Evolutionary conservation across 352 stramenopile genomes (phyloP), one percentile per base, ranked within the genome.

Genomic region (Globisporangium parvum): DNA sequence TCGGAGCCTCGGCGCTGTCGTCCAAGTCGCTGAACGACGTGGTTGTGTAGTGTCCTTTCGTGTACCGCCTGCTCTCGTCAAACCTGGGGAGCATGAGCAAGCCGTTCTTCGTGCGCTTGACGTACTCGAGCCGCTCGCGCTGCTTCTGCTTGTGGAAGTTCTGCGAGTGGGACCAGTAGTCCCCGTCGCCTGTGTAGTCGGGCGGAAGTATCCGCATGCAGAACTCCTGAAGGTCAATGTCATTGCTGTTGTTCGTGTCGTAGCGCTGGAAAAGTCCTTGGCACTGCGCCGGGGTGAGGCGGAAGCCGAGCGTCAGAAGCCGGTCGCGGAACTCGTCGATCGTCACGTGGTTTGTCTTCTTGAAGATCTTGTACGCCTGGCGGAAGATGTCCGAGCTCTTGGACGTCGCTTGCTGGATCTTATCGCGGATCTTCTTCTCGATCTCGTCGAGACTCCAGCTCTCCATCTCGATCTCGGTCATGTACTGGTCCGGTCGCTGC

Each of bases 201-300:
- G 82, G 77, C 5, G 82, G 79, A 18, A 91, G 52, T n/a, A 93
- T 85, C 12, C 75, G 70, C 47, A 83, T 62, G 40, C 82, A 93
- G 59, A 93, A 93, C 57, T 93, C 82, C 37, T 89, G 75, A n/a
- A 93, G 68, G 42, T 93, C 82, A 60, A 93, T 73, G 28, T 89
- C 81, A 48, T 80, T 75, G 59, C 80, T 91, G 59, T 75, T 77
- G 59, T 93, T 78, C 6, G 71, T 77, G 37, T 91, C 82, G 53
- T 91, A 93, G n/a, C 82, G 65, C 24, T 62, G 66, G 42, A 93
- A 93, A 3, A 93, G 67, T 0, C 78, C 80, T 10, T 63, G 17
- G 35, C 75, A 89, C 56, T 92, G 80, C n/a, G 69, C 55, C 6
- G 66, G 60, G 10, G 81, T 92, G 6, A 92, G 44, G 0, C 79